Conservation (phyloP, 768 basidiomycete genomes). For the Termitomyces sp. region DNA sequence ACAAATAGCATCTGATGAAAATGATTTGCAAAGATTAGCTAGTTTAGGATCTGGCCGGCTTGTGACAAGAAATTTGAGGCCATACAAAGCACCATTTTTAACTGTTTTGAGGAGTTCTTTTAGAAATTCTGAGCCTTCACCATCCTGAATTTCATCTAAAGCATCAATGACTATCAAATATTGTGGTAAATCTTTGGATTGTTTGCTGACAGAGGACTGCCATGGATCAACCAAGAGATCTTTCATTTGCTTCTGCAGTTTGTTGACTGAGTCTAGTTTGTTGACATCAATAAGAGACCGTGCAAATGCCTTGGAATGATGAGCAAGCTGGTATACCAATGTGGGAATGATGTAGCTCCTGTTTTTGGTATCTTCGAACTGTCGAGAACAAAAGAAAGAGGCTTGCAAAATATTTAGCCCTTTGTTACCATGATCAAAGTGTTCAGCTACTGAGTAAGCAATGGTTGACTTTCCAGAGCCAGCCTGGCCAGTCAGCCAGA, state of each 20-base stretch:
- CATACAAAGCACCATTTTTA: background rate
- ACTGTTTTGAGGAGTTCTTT: too few species aligned
- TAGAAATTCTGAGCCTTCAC: background rate
- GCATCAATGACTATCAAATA: background rate
- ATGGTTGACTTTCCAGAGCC: too few species aligned
- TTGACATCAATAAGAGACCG: background rate
- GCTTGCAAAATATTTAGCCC: background rate
- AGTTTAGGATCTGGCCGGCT: background rate
- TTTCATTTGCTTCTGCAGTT: background rate
- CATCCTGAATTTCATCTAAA: background rate
- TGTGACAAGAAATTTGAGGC: background rate
- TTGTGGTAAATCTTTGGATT: background rate
- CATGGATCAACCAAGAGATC: background rate
- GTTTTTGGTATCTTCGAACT: background rate
- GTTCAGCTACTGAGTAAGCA: too few species aligned
- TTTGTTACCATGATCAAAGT: background rate
- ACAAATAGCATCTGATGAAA: too few species aligned
- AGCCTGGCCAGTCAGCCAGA: too few species aligned
- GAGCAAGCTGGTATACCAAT: too few species aligned
- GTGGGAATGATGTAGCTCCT: too few species aligned
- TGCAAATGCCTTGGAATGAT: too few species aligned
- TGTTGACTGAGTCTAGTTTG: background rate
- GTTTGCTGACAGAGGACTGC: background rate
- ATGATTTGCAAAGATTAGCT: background rate
- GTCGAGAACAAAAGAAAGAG: background rate